Evolutionary conservation across 345 rosid genomes (phyloP), one percentile per base, ranked within the genome.

Genomic region (Moricandia moricandioides): DNA sequence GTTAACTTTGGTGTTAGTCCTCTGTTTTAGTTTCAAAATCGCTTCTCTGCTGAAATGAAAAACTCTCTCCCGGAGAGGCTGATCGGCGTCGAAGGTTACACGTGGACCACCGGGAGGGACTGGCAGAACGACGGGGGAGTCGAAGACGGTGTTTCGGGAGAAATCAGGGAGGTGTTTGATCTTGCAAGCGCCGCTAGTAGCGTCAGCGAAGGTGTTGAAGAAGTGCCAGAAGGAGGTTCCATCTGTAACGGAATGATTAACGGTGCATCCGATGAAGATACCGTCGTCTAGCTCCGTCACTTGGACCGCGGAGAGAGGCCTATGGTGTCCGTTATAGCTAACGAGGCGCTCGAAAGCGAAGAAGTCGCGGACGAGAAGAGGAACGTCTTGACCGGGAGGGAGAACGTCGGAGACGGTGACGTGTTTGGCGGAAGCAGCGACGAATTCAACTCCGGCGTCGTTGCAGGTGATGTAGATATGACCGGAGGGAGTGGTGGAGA

Each of bases 141-240:
- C 77, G 57, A 92, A 89, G 55, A 86, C 86, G 12, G 87, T 88
- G 70, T 80, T 61, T 8, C 99, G 86, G 24, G 79, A 59, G 57
- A 95, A 92, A 62, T 88, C 85, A 0, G 97, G 98, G 3, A 70
- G 56, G 40, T 84, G 67, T 13, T 89, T 92, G 39, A 89, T 88
- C 62, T 87, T 86, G 58, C 78, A 73, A 14, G 63, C 82, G 2
- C 96, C 97, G 74, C 81, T 83, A n/a, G 83, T 78, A 40, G 88
- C 69, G 68, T 88, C 96, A 7, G 98, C 99, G 56, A 92, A 86
- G 0, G 97, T 81, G 54, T 95, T 95, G 71, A 95, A 89, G 75
- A 95, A 90, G 76, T 95, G 97, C 99, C 99, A 95, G 49, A 95
- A 88, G 12, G 99, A 95, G 6, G 93, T 90, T 12, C 99, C 99